phyloP scores from a whole-genome alignment of 495 filamentous ascomycete species.

The Podospora bellae-mahoneyi region DNA sequence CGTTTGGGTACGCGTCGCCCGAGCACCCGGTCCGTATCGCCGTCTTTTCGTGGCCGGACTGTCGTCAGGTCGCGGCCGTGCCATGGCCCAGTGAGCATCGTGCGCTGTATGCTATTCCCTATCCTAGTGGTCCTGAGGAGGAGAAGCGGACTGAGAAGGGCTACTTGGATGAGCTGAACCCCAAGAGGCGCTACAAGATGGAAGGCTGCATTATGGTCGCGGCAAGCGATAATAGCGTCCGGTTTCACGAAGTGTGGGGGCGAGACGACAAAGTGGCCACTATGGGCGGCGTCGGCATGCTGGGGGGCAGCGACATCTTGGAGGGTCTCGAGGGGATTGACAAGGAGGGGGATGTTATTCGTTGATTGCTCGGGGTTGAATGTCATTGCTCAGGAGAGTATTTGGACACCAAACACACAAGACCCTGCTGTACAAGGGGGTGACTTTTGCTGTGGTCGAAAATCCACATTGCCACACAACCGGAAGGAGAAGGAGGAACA shows the following conservation, averaged over 20 bases:
- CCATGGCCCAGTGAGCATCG: conserved; percentile 83
- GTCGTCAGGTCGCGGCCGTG: conserved; percentile 80
- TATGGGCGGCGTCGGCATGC: conserved; percentile 57
- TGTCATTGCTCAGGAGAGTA: not conserved
- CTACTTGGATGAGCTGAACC: conserved; percentile 7
- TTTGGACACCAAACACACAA: not conserved
- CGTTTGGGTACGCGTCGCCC: conserved; percentile 92
- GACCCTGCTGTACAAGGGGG: not conserved
- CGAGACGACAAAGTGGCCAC: conserved; percentile 54
- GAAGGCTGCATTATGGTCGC: conserved; percentile 95
- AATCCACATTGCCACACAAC: not conserved
- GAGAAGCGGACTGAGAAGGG: conserved; percentile 12
- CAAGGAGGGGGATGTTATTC: conserved; percentile 62
- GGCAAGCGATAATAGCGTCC: conserved; percentile 88
- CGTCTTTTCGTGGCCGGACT: conserved; percentile 94
- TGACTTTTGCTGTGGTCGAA: not conserved
- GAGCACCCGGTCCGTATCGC: conserved; percentile 89
- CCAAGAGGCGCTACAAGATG: conserved; percentile 55
- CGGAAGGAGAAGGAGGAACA: not conserved
- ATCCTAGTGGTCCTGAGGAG: conserved; percentile 55
- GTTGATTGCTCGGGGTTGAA: conserved; percentile 30
- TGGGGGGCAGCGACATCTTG: conserved; percentile 85
- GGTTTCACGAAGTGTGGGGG: conserved; percentile 94
- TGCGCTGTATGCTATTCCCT: conserved; percentile 71
- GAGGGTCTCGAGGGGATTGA: conserved; percentile 84